These are phyloP conservation scores for Cyamopsis tetragonoloba DNA, from an alignment of 306 rosid genomes.

Conservation along the genomic window DNA sequence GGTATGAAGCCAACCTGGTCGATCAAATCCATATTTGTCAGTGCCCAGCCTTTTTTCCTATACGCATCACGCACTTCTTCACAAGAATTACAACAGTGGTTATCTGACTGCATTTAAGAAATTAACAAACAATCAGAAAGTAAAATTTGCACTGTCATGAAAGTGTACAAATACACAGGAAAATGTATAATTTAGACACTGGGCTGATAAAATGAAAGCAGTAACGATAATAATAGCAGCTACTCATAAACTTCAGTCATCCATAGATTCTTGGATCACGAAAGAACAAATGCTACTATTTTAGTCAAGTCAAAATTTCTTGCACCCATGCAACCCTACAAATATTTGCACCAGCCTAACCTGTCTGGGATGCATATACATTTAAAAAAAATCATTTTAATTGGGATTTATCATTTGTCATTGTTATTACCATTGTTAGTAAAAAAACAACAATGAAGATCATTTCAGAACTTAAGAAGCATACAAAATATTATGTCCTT, in stretches of 20 bases:
- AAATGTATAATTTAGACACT: not conserved
- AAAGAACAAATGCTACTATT: not conserved
- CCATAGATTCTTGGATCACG: not conserved
- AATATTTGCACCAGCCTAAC: not conserved
- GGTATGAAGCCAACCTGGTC: constrained; percentile 67
- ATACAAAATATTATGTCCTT: not conserved
- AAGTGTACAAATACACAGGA: constrained; percentile 1
- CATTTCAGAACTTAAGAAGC: not conserved
- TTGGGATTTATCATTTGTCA: not conserved
- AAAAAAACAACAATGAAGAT: not conserved
- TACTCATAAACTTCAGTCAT: constrained; percentile 1
- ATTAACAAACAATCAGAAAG: constrained; percentile 8
- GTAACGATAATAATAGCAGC: not conserved
- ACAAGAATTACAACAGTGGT: constrained; percentile 81
- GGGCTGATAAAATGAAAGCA: constrained; percentile 13
- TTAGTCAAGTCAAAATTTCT: not conserved
- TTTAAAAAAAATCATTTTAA: not conserved
- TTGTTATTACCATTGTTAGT: not conserved
- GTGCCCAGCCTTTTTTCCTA: constrained; percentile 85
- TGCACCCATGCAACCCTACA: not conserved
- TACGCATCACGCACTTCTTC: constrained; percentile 94
- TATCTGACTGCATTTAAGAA: constrained; percentile 69
- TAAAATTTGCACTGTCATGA: not conserved
- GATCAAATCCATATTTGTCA: constrained; percentile 72
- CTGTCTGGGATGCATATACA: not conserved